Base-by-base conservation (phyloP, 2,329 filamentous ascomycete species). In the Xylaria sp. region DNA sequence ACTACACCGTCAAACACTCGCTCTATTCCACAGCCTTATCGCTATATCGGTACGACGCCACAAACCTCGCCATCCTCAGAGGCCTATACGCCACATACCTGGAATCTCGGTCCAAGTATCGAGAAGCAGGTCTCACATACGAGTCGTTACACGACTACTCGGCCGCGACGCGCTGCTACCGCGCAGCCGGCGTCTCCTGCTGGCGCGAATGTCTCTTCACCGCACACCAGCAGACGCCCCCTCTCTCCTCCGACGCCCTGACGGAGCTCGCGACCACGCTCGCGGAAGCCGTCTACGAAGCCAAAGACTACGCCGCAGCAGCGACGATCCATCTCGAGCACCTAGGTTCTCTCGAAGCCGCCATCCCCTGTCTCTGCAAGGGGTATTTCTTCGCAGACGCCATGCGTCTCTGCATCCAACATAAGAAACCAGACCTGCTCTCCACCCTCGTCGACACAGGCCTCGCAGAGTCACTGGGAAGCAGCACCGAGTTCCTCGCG, bases 141-240 rank as follows among this genome's bases (percentile, higher is more conserved):
- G 96, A 98, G 78, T 97, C 91, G 23, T 89, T 99, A 10, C 82
- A 84, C 13, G 89, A 94, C 77, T 93, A 92, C 76, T 78, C 83
- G 23, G 87, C 91, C 46, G 95, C 96, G 10, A 94, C 92, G 69
- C 88, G 90, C 75, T 93, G 92, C 77, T 99, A 97, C 81, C 90
- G 93, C 69, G 88, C 92, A 0, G 93, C 93, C 0, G 92, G 93
- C 46, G 87, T 86, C 1, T 80, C 84, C 4, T 88, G 92, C 81
- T 99, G 96, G 96, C 93, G 93, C 61, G 95, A 99, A 80, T 93
- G 93, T 28, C 88, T 99, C 58, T 93, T 92, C 74, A 89, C 89
- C 56, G 94, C 94, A 5, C 88, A 89, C 64, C 87, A 92, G 65
- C 88, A 89, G 71, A 76, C 79, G 1, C 87, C 91, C 0, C 86